phyloP scores from a whole-genome alignment of 352 stramenopile species.

The Globisporangium canariense region DNA sequence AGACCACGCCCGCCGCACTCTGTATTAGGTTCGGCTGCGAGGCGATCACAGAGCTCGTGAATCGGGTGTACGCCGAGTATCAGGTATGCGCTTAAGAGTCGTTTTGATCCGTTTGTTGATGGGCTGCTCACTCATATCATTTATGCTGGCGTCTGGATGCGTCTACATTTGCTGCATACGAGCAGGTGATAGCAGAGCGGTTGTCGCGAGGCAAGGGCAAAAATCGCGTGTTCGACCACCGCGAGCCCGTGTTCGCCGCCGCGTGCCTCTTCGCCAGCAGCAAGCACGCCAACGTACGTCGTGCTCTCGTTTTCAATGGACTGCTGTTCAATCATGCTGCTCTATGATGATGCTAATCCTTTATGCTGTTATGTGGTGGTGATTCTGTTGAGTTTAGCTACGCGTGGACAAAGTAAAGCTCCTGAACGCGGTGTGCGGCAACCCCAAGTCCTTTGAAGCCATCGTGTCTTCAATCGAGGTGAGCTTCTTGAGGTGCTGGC shows the following conservation, averaged over 20 bases:
- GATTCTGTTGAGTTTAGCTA: conserved; percentile 25
- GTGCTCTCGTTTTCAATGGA: background rate
- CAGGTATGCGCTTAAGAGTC: conserved; percentile 13
- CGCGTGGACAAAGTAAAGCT: conserved; percentile 57
- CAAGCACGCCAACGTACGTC: conserved; percentile 52
- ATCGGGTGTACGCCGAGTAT: conserved; percentile 58
- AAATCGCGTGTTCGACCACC: conserved; percentile 29
- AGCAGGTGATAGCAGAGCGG: conserved; percentile 26
- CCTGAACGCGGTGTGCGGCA: conserved; percentile 56
- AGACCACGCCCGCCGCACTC: conserved; percentile 46
- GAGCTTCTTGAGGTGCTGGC: background rate
- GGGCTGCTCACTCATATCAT: background rate
- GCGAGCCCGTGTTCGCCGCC: conserved; percentile 54
- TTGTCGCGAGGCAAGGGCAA: conserved; percentile 22
- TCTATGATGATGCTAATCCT: background rate
- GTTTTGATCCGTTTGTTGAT: background rate
- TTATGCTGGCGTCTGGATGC: background rate
- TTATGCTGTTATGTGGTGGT: background rate
- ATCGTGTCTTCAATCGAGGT: conserved; percentile 73
- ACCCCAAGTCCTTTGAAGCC: conserved; percentile 53
- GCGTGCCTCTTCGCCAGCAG: conserved; percentile 66
- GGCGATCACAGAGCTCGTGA: conserved; percentile 56
- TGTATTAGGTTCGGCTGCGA: conserved; percentile 77
- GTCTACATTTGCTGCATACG: background rate
- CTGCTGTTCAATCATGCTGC: background rate